Evolutionary conservation across 177 flowering plant species (phyloP).

Genomic region (Vitis hybrid): DNA sequence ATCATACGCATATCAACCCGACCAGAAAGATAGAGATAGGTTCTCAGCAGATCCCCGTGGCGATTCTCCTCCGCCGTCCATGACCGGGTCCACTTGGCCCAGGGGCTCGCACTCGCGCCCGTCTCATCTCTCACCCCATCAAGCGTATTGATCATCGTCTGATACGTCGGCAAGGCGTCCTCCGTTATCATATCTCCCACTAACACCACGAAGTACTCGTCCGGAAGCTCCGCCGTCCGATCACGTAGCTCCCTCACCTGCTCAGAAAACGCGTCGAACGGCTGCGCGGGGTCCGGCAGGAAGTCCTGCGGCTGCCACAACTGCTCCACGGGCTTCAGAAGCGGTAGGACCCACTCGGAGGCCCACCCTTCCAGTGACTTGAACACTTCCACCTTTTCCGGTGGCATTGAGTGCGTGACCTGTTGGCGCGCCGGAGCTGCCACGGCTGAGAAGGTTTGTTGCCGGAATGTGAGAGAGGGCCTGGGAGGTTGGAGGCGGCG

Average conservation of each 20-base stretch:
- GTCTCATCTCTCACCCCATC: conserved; percentile 60
- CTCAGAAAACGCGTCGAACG: conserved; percentile 27
- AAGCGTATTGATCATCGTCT: conserved; percentile 58
- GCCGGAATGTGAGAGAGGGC: conserved; percentile 9
- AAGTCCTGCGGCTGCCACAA: conserved; percentile 59
- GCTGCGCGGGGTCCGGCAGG: conserved; percentile 40
- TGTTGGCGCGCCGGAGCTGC: conserved; percentile 23
- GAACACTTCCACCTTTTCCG: conserved; percentile 51
- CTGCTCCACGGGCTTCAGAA: conserved; percentile 54
- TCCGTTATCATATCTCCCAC: conserved; percentile 64
- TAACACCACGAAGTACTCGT: conserved; percentile 52
- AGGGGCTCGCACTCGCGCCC: conserved; percentile 46
- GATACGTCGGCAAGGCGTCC: conserved; percentile 63
- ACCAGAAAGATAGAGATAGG: conserved; percentile 47
- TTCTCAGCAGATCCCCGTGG: conserved; percentile 44
- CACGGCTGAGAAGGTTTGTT: conserved; percentile 20
- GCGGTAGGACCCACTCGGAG: conserved; percentile 27
- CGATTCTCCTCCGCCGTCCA: conserved; percentile 72
- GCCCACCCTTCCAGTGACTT: conserved; percentile 61
- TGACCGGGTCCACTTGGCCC: conserved; percentile 62
- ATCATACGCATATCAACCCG: conserved; percentile 54
- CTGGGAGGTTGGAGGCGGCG: neutral
- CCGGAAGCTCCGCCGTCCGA: conserved; percentile 42
- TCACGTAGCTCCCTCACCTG: conserved; percentile 36
- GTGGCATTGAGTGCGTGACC: conserved; percentile 52